A percentile compares a stretch with the other conserved stretches of the same genome.
phyloP scores from a whole-genome alignment of 768 basidiomycete genomes.

The Pluteus cervinus region DNA sequence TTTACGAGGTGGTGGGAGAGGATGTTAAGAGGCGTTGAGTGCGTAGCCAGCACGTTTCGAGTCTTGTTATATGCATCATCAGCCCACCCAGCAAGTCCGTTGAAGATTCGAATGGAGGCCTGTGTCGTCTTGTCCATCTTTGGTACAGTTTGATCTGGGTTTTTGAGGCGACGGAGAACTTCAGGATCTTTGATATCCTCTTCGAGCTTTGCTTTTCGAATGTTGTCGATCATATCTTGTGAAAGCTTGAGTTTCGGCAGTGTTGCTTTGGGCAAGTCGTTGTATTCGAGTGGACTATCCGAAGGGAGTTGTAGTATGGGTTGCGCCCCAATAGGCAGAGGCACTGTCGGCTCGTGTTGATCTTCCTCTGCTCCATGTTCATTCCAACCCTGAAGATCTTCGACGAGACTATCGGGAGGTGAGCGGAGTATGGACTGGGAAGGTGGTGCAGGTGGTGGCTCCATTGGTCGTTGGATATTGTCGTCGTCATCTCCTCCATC shows the following conservation, averaged over 20 bases:
- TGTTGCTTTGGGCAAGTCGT: background rate
- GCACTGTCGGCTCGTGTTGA: no score
- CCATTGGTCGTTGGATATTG: no score
- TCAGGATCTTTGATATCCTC: slow-evolving; percentile 1
- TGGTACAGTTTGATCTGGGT: background rate
- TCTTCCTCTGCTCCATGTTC: no score
- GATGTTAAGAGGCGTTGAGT: background rate
- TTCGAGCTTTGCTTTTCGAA: background rate
- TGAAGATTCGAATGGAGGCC: background rate
- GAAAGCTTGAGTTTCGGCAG: background rate
- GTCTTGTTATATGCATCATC: background rate
- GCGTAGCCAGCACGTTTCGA: background rate
- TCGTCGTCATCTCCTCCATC: no score
- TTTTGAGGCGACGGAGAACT: slow-evolving; percentile 1
- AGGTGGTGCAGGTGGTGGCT: no score
- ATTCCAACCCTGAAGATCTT: no score
- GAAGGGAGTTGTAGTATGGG: no score
- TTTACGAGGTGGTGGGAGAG: background rate
- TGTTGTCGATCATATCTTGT: background rate
- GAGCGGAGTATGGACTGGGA: no score
- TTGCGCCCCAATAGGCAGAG: no score
- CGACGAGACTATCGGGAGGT: no score
- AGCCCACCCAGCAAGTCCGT: background rate
- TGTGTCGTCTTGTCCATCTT: background rate
- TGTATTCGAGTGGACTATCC: no score